A percentile compares a stretch with the other conserved stretches of the same genome.
phyloP scores from a whole-genome alignment of 75 land plant genomes.

The Sequoiadendron giganteum region DNA sequence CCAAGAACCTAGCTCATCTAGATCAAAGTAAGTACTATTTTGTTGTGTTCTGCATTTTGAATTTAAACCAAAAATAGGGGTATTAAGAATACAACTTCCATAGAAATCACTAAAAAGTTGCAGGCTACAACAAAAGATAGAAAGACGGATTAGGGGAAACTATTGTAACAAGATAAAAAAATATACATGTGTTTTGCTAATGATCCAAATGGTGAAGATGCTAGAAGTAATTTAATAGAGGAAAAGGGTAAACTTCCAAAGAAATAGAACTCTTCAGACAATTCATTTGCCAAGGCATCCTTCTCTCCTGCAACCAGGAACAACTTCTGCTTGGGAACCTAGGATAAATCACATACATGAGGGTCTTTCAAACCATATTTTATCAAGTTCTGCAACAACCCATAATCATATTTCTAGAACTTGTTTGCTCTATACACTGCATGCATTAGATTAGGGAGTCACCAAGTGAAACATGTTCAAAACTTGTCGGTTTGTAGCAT shows the following conservation, averaged over 20 bases:
- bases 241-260: too few species aligned
- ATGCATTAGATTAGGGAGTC: neutral
- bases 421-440: constrained; percentile 37
- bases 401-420: constrained; percentile 38
- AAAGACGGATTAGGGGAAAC: too few species aligned
- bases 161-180: too few species aligned
- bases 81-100: neutral
- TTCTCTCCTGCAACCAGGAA: constrained; percentile 30
- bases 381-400: constrained; percentile 21
- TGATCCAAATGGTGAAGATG: too few species aligned
- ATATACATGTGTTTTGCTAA: too few species aligned
- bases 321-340: constrained; percentile 30
- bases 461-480: neutral
- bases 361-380: constrained; percentile 17
- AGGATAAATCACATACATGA: constrained; percentile 23
- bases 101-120: too few species aligned
- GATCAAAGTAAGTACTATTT: constrained; percentile 63
- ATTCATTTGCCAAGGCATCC: constrained; percentile 27
- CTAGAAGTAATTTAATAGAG: too few species aligned
- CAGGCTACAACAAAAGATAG: too few species aligned
- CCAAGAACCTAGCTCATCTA: constrained; percentile 67
- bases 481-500: neutral
- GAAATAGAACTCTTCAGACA: too few species aligned
- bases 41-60: neutral
- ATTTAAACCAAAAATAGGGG: neutral